Evolutionary conservation across 805 yeast genomes (phyloP), one percentile per base, ranked within the genome.

Genomic region (Cyberlindnera misumaiensis): DNA sequence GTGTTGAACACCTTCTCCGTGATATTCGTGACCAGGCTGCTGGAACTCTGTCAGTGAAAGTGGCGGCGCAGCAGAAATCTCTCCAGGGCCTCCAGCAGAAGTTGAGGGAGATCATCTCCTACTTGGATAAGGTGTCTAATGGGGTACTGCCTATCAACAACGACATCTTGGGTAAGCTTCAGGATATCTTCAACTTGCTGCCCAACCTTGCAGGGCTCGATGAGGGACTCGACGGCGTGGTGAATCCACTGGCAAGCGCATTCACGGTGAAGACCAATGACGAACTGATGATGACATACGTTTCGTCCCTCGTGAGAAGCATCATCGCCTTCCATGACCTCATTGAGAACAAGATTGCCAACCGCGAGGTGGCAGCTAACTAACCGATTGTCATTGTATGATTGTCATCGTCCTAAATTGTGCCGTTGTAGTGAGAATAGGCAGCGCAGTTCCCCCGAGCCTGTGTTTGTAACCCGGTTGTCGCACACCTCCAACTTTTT

Each of bases 1-100:
- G 98, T 45, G 99, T 93, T 11, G 99, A 93, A 62, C 99, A 93
- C 60, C 65, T 93, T 44, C 65, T 93, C 43, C 80, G 97, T 56
- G 98, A 93, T 56, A 87, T 88, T 17, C 77, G 97, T 54, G 97
- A 90, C 58, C 96, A 89, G 52, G 96, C 97, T 9, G 94, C 96
- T 11, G 98, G 98, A 9, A 82, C 82, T 34, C 72, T 93, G 43
- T 81, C 97, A 3, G 76, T 89, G 37, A 78, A 82, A 56, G 78
- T 93, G 39, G 88, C 97, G 12, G 83, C 84, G 56, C 96, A 88
- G 57, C 76, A 93, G 53, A 84, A 83, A 51, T 86, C 96, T 1
- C 70, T 93, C 42, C 77, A 84, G 50, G 96, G 97, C 1, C 70
- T 93, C 45, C 89, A 81, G 52, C 80, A 76, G 53, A 81, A 89